phyloP scores from a whole-genome alignment of 805 yeast genomes.

The Cyberlindnera maritima region DNA sequence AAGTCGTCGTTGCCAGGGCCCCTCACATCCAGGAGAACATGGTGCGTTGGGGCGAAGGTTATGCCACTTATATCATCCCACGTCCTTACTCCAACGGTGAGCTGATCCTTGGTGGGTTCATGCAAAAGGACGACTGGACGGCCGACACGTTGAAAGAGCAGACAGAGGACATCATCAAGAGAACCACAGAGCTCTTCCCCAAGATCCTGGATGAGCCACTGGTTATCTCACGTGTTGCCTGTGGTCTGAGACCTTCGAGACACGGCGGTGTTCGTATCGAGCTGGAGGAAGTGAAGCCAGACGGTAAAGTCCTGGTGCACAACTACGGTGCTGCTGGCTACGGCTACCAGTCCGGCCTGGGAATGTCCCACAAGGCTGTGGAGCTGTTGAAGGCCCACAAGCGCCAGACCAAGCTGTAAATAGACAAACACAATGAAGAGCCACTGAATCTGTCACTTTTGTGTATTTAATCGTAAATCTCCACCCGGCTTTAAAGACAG shows the following conservation, averaged over 20 bases:
- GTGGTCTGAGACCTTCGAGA: slow-evolving; percentile 77
- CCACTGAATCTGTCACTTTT: no score
- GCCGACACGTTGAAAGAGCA: slow-evolving; percentile 56
- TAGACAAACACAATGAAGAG: no score
- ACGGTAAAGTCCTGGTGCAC: slow-evolving; percentile 52
- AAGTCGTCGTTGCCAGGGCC: slow-evolving; percentile 68
- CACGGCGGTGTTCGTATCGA: slow-evolving; percentile 76
- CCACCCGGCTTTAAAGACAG: no score
- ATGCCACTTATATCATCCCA: slow-evolving; percentile 69
- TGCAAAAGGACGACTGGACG: slow-evolving; percentile 62
- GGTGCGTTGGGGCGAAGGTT: slow-evolving; percentile 58
- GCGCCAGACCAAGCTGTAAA: slow-evolving; percentile 10
- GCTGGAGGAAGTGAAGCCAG: slow-evolving; percentile 38
- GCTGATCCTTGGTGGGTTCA: slow-evolving; percentile 71
- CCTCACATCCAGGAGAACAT: slow-evolving; percentile 63
- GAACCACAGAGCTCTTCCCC: slow-evolving; percentile 55
- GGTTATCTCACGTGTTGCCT: slow-evolving; percentile 60
- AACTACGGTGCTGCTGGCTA: slow-evolving; percentile 71
- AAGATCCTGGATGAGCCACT: slow-evolving; percentile 41
- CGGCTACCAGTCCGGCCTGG: slow-evolving; percentile 65
- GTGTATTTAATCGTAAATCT: not conserved
- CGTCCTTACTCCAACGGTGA: slow-evolving; percentile 66
- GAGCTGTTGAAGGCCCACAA: slow-evolving; percentile 19
- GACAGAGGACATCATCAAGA: slow-evolving; percentile 56
- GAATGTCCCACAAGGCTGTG: slow-evolving; percentile 54